These are phyloP conservation scores for Gymnopilus junonius DNA, from an alignment of 768 basidiomycete genomes.

Conservation along the genomic window DNA sequence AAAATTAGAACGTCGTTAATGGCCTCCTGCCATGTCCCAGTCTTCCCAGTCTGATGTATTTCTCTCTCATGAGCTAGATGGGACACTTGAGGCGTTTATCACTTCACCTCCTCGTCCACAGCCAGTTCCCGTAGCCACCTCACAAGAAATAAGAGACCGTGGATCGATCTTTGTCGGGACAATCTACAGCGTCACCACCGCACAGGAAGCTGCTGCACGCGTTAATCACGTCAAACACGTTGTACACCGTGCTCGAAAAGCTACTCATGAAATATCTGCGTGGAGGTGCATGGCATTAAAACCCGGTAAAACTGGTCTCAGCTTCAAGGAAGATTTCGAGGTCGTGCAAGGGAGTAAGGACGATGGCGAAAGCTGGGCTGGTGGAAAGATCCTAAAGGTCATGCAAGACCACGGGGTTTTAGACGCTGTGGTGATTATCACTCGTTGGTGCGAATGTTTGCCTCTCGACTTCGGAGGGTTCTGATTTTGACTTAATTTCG, in stretches of 20 bases:
- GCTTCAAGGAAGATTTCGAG: conserved; percentile 78
- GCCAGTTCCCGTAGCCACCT: conserved; percentile 55
- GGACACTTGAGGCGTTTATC: conserved; percentile 58
- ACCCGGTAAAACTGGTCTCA: conserved; percentile 64
- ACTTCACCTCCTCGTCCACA: conserved; percentile 44
- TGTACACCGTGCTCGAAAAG: conserved; percentile 59
- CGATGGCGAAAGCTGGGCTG: conserved; percentile 80
- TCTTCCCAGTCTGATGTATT: conserved; percentile 23
- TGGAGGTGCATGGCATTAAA: conserved; percentile 82
- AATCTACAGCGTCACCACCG: conserved; percentile 58
- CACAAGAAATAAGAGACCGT: conserved; percentile 78
- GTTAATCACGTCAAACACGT: conserved; percentile 59
- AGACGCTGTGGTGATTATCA: conserved; percentile 81
- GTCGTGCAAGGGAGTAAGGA: conserved; percentile 67
- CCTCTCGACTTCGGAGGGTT: background rate
- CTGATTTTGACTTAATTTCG: background rate
- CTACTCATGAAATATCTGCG: conserved; percentile 75
- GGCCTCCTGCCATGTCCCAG: background rate
- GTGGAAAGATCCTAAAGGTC: conserved; percentile 60
- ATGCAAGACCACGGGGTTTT: conserved; percentile 74
- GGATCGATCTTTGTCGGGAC: conserved; percentile 73
- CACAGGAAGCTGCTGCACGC: conserved; percentile 52
- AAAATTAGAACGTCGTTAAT: conserved; percentile 1
- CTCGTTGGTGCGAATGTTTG: conserved; percentile 60
- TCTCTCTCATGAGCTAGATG: conserved; percentile 21